These are phyloP conservation scores for Cercospora sesami DNA, from an alignment of 2,329 filamentous ascomycete species.

Conservation along the genomic window DNA sequence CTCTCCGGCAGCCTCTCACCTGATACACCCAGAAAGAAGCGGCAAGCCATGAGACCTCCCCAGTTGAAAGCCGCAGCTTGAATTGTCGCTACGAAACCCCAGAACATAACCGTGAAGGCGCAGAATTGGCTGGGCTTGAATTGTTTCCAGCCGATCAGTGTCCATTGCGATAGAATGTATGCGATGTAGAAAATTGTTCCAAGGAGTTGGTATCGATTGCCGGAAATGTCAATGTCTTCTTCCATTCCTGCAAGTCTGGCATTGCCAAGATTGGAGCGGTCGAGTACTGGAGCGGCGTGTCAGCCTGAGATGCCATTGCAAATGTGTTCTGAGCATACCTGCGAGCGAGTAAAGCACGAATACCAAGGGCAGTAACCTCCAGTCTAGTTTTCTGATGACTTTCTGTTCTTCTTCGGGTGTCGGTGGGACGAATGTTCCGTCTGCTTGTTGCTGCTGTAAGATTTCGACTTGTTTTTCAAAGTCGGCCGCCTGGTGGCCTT, in stretches of 20 bases:
- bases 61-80: slow-evolving; percentile 49
- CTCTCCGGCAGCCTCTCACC: too few species aligned
- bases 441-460: slow-evolving; percentile 17
- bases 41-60: slow-evolving; percentile 51
- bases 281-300: slow-evolving; percentile 26
- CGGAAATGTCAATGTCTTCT: slow-evolving; percentile 50
- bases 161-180: slow-evolving; percentile 44
- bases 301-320: not conserved
- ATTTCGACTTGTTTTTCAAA: slow-evolving; percentile 19
- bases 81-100: slow-evolving; percentile 51
- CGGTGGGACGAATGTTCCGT: slow-evolving; percentile 27
- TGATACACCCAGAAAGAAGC: slow-evolving; percentile 49
- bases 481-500: slow-evolving; percentile 19
- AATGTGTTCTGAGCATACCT: not conserved
- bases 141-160: slow-evolving; percentile 50
- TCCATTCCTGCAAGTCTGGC: slow-evolving; percentile 45
- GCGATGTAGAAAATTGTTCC: slow-evolving; percentile 57
- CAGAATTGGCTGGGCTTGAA: slow-evolving; percentile 44
- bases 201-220: slow-evolving; percentile 52
- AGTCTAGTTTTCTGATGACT: slow-evolving; percentile 39
- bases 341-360: slow-evolving; percentile 38
- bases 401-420: slow-evolving; percentile 31
- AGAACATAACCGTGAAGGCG: slow-evolving; percentile 45
- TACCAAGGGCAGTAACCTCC: slow-evolving; percentile 36
- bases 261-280: slow-evolving; percentile 42